Evolutionary conservation across 495 filamentous ascomycete genomes (phyloP), one percentile per base, ranked within the genome.

Genomic region (Penicillium cosmopolitanum): DNA sequence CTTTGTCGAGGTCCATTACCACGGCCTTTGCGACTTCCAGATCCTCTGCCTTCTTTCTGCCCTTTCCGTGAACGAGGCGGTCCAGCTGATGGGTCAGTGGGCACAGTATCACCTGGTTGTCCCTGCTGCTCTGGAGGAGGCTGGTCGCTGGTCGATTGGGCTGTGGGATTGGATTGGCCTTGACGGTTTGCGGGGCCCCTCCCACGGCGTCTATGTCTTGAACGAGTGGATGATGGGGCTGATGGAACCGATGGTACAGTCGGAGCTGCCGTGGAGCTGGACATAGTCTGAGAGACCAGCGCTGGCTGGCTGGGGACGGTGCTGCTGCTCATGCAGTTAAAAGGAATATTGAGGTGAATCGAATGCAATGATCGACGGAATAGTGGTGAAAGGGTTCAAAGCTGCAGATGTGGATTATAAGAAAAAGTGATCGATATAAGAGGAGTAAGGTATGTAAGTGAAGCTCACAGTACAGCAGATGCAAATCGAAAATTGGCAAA

Each of bases 21-120:
- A 51, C 67, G 59, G 35, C 62, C 68, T 53, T 70, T 65, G 42
- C 71, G 64, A 43, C 75, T 66, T 53, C 76, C 73, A 11, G 62
- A 47, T 42, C 80, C 72, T 61, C 81, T 71, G 50, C 78, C 73
- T 60, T 75, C 65, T 62, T 72, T 66, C 31, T 68, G 71, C 13
- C 71, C 69, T 67, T 69, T 63, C 31, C 66, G 73, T 10, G 69
- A 60, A 46, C 74, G 68, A 16, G 66, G 16, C 36, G 59, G 48
- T 23, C 60, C 62, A 18, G 59, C 51, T 5, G 59, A 38, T 25
- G 56, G 54, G 2, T 62, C 58, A 34, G 62, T 19, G 7, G 57
- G 19, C 2, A 58, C 10, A 7, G 36, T 16, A 1, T 55, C 42
- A 25, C 51, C 19, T n/a, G 34, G 44, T 43, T 63, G 61, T 13